phyloP scores from a whole-genome alignment of 2,329 filamentous ascomycete species.

The Colletotrichum abscissum region DNA sequence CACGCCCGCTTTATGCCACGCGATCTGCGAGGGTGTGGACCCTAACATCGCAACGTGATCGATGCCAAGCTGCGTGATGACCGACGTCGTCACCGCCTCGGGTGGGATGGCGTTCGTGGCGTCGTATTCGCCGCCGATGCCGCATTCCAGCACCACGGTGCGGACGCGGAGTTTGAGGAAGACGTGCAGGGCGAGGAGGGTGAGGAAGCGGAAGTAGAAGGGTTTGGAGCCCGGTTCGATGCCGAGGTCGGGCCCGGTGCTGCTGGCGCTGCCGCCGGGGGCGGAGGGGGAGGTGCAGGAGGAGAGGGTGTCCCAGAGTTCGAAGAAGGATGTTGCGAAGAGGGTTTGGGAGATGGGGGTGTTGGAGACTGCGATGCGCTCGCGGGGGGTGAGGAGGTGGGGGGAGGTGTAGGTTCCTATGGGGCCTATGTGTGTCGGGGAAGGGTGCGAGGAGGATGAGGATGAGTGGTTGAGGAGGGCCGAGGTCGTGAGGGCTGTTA shows the following conservation, averaged over 20 bases:
- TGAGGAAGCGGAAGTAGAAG: constrained; percentile 71
- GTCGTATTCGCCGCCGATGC: constrained; percentile 76
- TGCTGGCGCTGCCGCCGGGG: constrained; percentile 42
- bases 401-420: constrained; percentile 85
- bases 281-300: constrained; percentile 53
- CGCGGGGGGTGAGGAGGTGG: constrained; percentile 74
- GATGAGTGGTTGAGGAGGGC: constrained; percentile 63
- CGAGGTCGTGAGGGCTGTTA: constrained; percentile 75
- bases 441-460: not conserved
- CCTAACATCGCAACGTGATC: constrained; percentile 76
- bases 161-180: constrained; percentile 73
- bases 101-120: constrained; percentile 71
- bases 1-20: constrained; percentile 81
- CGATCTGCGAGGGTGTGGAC: constrained; percentile 71
- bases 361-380: constrained; percentile 74
- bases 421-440: constrained; percentile 41
- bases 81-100: constrained; percentile 65
- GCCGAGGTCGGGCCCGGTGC: not conserved
- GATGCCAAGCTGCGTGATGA: constrained; percentile 74
- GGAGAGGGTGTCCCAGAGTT: constrained; percentile 71
- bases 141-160: constrained; percentile 73
- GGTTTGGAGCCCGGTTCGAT: constrained; percentile 55
- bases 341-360: constrained; percentile 65
- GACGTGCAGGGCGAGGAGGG: constrained; percentile 74
- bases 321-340: constrained; percentile 75